phyloP scores from a whole-genome alignment of 2,329 filamentous ascomycete species.

The Leptographium procerum region DNA sequence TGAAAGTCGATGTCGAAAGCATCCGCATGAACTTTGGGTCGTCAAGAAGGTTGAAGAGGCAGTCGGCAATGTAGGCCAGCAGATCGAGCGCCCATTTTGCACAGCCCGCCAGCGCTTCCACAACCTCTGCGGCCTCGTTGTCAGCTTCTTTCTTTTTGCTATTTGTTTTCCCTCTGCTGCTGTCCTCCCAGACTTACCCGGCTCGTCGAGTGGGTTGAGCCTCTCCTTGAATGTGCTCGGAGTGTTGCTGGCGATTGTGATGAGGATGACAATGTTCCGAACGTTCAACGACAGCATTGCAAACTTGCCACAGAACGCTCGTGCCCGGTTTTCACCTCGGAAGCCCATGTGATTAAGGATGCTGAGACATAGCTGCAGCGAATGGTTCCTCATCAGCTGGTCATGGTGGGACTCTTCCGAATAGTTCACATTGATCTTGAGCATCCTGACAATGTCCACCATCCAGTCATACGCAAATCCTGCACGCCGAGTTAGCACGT shows the following conservation, averaged over 20 bases:
- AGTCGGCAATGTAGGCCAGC: conserved; percentile 49
- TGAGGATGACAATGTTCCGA: conserved; percentile 56
- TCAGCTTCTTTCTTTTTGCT: background rate
- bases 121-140: conserved; percentile 42
- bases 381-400: conserved; percentile 58
- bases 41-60: conserved; percentile 42
- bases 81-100: conserved; percentile 71
- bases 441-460: conserved; percentile 53
- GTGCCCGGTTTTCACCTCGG: conserved; percentile 46
- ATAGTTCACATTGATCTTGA: conserved; percentile 70
- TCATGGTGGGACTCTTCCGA: conserved; percentile 64
- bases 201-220: conserved; percentile 51
- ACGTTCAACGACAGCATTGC: conserved; percentile 65
- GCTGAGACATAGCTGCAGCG: conserved; percentile 65
- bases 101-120: conserved; percentile 61
- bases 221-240: conserved; percentile 42
- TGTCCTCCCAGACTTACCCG: conserved; percentile 29
- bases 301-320: conserved; percentile 60
- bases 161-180: background rate
- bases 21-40: conserved; percentile 40
- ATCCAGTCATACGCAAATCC: conserved; percentile 53
- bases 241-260: conserved; percentile 51
- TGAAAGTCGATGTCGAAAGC: conserved; percentile 34
- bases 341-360: conserved; percentile 72
- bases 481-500: conserved; percentile 15